A percentile compares a stretch with the other conserved stretches of the same genome.
phyloP scores from a whole-genome alignment of 306 rosid species.

The Amphicarpaea edgeworthii region DNA sequence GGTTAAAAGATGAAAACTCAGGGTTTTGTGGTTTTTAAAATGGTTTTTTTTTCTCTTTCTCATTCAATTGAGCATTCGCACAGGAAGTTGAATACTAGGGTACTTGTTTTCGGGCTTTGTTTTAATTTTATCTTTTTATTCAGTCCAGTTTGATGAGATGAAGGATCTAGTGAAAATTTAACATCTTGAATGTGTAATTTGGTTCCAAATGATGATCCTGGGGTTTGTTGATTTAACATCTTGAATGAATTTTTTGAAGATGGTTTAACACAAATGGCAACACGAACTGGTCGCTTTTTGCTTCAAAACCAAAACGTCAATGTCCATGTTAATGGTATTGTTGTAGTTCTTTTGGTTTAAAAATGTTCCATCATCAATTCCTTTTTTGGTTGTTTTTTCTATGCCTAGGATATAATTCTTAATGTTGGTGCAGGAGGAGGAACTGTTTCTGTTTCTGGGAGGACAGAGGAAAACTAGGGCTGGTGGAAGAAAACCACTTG shows the following conservation, averaged over 20 bases:
- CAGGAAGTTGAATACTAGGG: background rate
- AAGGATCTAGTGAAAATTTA: slow-evolving; percentile 4
- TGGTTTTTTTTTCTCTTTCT: background rate
- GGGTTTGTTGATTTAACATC: background rate
- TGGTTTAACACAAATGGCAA: slow-evolving; percentile 63
- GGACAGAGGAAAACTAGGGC: slow-evolving; percentile 56
- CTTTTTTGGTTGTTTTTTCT: slow-evolving; percentile 1
- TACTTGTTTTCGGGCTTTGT: background rate
- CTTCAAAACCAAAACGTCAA: slow-evolving; percentile 59
- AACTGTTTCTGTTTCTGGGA: slow-evolving; percentile 47
- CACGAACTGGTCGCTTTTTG: slow-evolving; percentile 49
- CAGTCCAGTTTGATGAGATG: background rate
- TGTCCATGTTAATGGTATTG: slow-evolving; percentile 54
- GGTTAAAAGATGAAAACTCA: background rate
- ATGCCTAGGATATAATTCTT: slow-evolving; percentile 19
- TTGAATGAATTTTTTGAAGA: too few relatives aligned
- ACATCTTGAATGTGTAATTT: background rate
- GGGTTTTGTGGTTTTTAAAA: background rate
- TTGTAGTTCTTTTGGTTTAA: slow-evolving; percentile 27
- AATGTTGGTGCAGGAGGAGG: slow-evolving; percentile 51
- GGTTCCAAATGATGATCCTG: background rate
- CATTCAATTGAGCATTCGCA: background rate
- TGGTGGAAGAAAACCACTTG: slow-evolving; percentile 75
- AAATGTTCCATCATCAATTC: background rate
- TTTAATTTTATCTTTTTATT: background rate